A percentile compares a stretch with the other conserved stretches of the same genome.
Conservation (phyloP, 2,329 filamentous ascomycete genomes). For the Coniella lustricola region DNA sequence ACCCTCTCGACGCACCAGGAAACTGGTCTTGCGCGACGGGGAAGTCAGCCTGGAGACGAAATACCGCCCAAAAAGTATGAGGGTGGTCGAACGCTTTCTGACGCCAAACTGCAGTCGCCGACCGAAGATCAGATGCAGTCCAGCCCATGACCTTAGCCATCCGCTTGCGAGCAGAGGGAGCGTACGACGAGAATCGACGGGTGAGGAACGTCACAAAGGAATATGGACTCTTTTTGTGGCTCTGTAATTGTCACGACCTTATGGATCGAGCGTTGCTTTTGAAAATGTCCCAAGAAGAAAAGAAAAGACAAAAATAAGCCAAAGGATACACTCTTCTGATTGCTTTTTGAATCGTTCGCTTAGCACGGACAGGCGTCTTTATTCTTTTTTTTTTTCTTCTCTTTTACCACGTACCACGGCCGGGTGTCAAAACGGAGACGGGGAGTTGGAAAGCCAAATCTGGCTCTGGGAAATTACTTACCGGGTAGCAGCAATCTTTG, state of each 20-base stretch:
- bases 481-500: no score
- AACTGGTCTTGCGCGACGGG: conserved; percentile 36
- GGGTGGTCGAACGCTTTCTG: conserved; percentile 32
- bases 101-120: conserved; percentile 29
- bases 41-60: conserved; percentile 38
- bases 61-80: conserved; percentile 30
- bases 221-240: not conserved
- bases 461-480: not conserved
- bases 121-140: conserved; percentile 20
- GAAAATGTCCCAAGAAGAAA: not conserved
- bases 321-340: no score
- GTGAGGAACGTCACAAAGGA: not conserved
- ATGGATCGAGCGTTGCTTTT: conserved; percentile 12
- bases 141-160: conserved; percentile 7
- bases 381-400: no score
- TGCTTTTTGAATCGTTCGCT: conserved; percentile 1
- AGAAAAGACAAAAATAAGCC: not conserved
- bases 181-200: not conserved
- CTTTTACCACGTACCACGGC: conserved; percentile 1
- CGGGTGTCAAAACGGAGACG: not conserved
- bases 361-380: conserved; percentile 10
- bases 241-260: conserved; percentile 16
- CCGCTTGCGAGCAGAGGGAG: not conserved
- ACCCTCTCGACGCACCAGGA: conserved; percentile 49
- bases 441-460: not conserved